These are phyloP conservation scores for Cynara cardunculus DNA, from an alignment of 129 eudicot genomes.

Conservation along the genomic window DNA sequence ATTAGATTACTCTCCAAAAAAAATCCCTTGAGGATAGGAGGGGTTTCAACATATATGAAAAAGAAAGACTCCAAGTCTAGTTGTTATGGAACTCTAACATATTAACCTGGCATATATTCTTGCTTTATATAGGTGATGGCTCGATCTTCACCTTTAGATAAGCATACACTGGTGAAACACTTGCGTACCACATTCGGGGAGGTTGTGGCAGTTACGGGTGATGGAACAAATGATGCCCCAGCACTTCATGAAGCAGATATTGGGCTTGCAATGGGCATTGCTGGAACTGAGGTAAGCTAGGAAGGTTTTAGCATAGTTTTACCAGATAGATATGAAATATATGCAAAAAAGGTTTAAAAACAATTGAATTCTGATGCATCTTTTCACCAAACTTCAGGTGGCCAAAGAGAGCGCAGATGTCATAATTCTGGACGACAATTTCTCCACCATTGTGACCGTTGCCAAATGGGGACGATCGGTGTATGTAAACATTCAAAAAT, in stretches of 20 bases:
- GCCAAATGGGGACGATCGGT: conserved; percentile 98
- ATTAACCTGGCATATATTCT: neutral
- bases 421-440: conserved; percentile 92
- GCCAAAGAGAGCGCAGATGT: conserved; percentile 99
- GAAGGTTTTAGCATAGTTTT: conserved; percentile 1
- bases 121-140: conserved; percentile 74
- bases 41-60: neutral
- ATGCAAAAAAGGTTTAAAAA: neutral
- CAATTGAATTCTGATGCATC: neutral
- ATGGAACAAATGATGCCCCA: conserved; percentile 98
- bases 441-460: conserved; percentile 91
- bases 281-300: conserved; percentile 87
- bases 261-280: conserved; percentile 99
- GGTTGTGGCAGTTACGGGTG: conserved; percentile 99
- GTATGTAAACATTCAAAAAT: conserved; percentile 85
- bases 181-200: conserved; percentile 86
- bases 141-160: conserved; percentile 95
- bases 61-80: neutral
- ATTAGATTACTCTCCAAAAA: neutral
- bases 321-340: neutral
- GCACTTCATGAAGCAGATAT: conserved; percentile 99
- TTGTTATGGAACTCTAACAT: neutral
- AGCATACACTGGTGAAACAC: conserved; percentile 92
- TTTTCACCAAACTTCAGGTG: conserved; percentile 45
- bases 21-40: neutral